Evolutionary conservation across 352 stramenopile species (phyloP), one percentile per base, ranked within the genome.

Genomic region (Phytophthora aleatoria): DNA sequence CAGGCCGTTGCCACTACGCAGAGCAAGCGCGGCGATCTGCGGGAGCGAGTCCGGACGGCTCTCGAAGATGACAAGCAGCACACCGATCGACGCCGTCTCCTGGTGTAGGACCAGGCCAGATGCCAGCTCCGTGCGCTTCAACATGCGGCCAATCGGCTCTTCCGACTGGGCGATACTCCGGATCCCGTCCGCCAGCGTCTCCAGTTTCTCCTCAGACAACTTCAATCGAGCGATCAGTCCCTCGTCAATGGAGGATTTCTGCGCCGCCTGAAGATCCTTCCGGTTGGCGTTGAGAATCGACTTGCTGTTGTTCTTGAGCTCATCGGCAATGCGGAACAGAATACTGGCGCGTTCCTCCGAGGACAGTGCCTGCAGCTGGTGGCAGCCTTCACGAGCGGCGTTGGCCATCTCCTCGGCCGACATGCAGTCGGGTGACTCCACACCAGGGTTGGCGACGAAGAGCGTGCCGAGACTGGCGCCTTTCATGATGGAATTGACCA

Each of bases 61-160:
- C 77, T 99, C 97, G 64, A 99, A 99, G 63, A 99, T 98, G 45
- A 99, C 96, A 57, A 99, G 94, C 8, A 99, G 70, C 30, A 99
- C 97, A 28, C 97, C 97, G 68, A 99, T 99, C 13, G 97, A 91
- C 0, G 95, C 87, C 4, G 96, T 99, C 55, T 98, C 94, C 61
- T 98, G 91, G 49, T 96, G 91, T 36, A 99, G 79, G 15, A 96
- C 73, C n/a, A 99, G 76, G 16, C 96, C 95, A 38, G 90, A 90
- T 1, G 91, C 87, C 4, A 99, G 57, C 76, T 99, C 97, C 9
- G 77, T 97, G 50, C 77, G 78, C 50, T 83, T 92, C 33, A 92
- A 57, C 73, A 91, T 89, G 56, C 77, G 77, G 1, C 83, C 83
- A 54, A 94, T 85, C 10, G 85, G 85, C 27, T 94, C 86, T 8